Percentiles rank a stretch among this genome's conserved stretches.
Conservation (phyloP, 257 asterid genomes). For the Nicotiana tomentosiformis region DNA sequence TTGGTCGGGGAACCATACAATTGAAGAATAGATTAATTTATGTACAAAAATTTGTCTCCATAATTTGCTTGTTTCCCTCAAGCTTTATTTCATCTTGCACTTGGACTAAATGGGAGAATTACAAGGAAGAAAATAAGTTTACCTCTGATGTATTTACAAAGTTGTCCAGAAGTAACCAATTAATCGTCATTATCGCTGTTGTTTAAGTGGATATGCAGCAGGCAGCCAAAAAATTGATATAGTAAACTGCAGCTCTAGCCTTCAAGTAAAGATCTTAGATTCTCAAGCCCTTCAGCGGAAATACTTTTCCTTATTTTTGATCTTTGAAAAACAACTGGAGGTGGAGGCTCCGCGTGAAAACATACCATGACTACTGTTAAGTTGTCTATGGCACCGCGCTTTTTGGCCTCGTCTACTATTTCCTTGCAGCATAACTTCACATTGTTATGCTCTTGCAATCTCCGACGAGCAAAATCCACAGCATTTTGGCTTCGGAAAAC, state of each 20-base stretch:
- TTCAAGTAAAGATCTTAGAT: conserved; percentile 55
- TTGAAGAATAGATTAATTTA: background rate
- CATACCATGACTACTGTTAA: conserved; percentile 73
- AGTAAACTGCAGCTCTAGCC: conserved; percentile 18
- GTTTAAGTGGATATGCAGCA: background rate
- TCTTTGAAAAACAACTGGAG: conserved; percentile 38
- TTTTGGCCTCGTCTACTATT: conserved; percentile 76
- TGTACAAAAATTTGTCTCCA: background rate
- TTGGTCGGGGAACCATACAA: conserved; percentile 1
- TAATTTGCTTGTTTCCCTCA: background rate
- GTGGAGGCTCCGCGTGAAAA: conserved; percentile 71
- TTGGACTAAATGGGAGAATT: background rate
- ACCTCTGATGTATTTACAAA: conserved; percentile 25
- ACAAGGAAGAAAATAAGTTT: background rate
- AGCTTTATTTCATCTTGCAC: conserved; percentile 21
- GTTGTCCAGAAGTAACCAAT: background rate
- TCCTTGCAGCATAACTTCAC: conserved; percentile 74
- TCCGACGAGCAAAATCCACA: conserved; percentile 68
- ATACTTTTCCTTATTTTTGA: conserved; percentile 61
- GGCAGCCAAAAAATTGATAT: background rate
- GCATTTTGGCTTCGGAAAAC: conserved; percentile 82
- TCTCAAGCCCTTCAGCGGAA: conserved; percentile 78
- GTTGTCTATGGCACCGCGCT: conserved; percentile 67
- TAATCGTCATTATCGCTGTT: conserved; percentile 22
- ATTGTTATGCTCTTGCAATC: conserved; percentile 75